Conservation (phyloP, 306 rosid genomes). For the Cicer pinnatifidum region DNA sequence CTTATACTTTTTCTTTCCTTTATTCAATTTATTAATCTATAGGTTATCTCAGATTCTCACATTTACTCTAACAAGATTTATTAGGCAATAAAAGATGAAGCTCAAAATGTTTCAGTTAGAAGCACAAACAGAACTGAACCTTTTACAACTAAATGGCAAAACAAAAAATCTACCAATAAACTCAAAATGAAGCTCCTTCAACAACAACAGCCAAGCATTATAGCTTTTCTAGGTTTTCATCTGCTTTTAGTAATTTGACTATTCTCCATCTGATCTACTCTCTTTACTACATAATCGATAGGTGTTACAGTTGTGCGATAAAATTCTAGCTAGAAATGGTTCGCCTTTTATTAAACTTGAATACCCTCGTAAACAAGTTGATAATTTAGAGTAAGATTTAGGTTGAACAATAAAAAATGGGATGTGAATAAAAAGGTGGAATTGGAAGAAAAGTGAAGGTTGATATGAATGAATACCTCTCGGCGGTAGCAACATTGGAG, state of each 20-base stretch:
- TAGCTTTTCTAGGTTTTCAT: too few species aligned
- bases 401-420: not conserved
- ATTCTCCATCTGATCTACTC: too few species aligned
- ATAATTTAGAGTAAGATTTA: not conserved
- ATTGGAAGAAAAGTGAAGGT: not conserved
- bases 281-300: too few species aligned
- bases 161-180: slow-evolving; percentile 16
- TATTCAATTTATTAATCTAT: slow-evolving; percentile 13
- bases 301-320: too few species aligned
- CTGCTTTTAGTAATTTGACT: too few species aligned
- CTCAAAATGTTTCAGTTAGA: not conserved
- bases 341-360: not conserved
- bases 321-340: too few species aligned
- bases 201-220: not conserved
- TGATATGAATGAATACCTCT: slow-evolving; percentile 55
- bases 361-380: slow-evolving; percentile 11
- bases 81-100: not conserved
- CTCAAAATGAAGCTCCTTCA: slow-evolving; percentile 20
- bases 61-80: not conserved
- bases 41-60: not conserved
- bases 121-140: not conserved
- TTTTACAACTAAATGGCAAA: not conserved
- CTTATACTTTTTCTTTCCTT: not conserved
- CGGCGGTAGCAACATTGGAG: slow-evolving; percentile 75
- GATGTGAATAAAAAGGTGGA: not conserved